Evolutionary conservation across 148 eudicot species (phyloP).

Genomic region (Dysphania ambrosioides): DNA sequence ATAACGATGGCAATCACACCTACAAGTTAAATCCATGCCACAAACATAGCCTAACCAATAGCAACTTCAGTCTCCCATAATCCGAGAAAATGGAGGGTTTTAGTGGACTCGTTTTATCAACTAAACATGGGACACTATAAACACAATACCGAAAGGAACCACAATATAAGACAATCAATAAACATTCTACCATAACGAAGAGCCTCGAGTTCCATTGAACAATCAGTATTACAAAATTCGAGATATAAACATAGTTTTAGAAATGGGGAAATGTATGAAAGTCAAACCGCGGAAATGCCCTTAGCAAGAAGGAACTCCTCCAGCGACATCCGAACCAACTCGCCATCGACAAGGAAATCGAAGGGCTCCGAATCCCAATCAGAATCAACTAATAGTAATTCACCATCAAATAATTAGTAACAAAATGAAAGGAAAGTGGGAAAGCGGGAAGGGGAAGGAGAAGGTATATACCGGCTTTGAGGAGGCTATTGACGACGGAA

Average conservation of each 20-base stretch:
- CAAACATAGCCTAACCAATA: background rate
- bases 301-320: conserved; percentile 83
- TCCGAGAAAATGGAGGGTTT: too few species aligned
- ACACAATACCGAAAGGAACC: too few species aligned
- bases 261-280: too few species aligned
- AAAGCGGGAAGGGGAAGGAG: background rate
- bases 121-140: too few species aligned
- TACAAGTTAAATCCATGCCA: background rate
- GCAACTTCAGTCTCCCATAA: background rate
- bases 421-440: too few species aligned
- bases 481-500: conserved; percentile 63
- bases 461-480: conserved; percentile 39
- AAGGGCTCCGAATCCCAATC: conserved; percentile 77
- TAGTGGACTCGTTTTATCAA: too few species aligned
- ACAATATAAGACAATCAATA: too few species aligned
- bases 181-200: background rate
- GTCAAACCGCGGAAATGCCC: conserved; percentile 73
- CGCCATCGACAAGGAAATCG: conserved; percentile 81
- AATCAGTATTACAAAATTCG: background rate
- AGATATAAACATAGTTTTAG: background rate
- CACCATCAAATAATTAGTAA: background rate
- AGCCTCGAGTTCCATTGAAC: background rate
- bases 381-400: conserved; percentile 43
- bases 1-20: background rate
- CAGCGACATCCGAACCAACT: conserved; percentile 85